Conservation (phyloP, 257 asterid genomes). For the Nicotiana paniculata region DNA sequence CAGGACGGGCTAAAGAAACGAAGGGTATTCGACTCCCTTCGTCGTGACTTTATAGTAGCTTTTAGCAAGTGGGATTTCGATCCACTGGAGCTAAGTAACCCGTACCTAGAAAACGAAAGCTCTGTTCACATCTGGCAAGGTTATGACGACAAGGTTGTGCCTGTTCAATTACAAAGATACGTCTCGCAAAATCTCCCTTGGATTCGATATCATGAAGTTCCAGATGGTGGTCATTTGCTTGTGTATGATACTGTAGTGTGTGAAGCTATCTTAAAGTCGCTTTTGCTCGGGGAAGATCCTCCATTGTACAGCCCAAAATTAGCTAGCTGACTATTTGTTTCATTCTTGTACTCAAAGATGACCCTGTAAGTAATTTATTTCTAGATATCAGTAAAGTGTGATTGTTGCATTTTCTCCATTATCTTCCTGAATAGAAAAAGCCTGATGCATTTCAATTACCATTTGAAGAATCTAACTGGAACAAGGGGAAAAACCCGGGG, state of each 20-base stretch:
- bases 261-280: conserved; percentile 82
- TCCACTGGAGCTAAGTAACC: conserved; percentile 60
- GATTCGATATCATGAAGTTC: conserved; percentile 87
- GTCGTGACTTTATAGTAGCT: conserved; percentile 68
- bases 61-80: conserved; percentile 91
- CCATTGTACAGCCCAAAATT: conserved; percentile 45
- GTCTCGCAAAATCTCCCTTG: conserved; percentile 64
- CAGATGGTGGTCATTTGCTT: conserved; percentile 83
- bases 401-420: neutral
- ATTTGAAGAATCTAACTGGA: neutral
- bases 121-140: conserved; percentile 51
- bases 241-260: conserved; percentile 75
- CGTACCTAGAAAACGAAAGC: conserved; percentile 27
- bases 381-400: conserved; percentile 3
- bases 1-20: conserved; percentile 57
- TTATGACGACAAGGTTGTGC: conserved; percentile 41
- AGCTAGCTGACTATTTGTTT: neutral
- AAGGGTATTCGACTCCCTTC: conserved; percentile 56
- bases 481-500: neutral
- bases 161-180: conserved; percentile 53
- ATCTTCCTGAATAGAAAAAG: neutral
- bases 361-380: conserved; percentile 25
- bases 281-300: conserved; percentile 70
- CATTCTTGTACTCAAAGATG: conserved; percentile 5
- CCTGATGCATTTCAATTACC: conserved; percentile 5